Evolutionary conservation across 148 eudicot genomes (phyloP).

Genomic region (Fallopia convolvulus): DNA sequence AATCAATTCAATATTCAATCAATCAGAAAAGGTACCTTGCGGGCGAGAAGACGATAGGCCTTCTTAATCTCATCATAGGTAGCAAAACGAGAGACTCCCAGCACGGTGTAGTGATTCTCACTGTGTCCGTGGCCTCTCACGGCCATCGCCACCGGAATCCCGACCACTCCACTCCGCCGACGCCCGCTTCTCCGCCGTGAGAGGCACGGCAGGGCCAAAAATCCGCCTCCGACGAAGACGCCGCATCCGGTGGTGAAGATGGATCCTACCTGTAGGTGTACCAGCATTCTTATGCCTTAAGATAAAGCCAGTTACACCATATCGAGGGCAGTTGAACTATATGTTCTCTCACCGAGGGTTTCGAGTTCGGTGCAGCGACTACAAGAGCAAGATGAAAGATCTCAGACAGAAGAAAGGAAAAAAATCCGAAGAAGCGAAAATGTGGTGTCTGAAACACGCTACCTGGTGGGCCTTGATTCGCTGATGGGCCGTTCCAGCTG

Average conservation of each 20-base stretch:
- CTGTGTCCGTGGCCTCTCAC: slow-evolving; percentile 23
- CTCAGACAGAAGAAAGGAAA: neutral
- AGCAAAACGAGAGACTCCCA: slow-evolving; percentile 60
- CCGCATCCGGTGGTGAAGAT: neutral
- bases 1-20: neutral
- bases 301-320: neutral
- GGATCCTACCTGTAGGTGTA: neutral
- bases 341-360: neutral
- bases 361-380: neutral
- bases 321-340: neutral
- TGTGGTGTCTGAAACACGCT: slow-evolving; percentile 8
- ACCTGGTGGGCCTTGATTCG: neutral
- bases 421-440: neutral
- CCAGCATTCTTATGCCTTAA: neutral
- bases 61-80: slow-evolving; percentile 59
- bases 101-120: slow-evolving; percentile 54
- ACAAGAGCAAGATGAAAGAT: neutral
- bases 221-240: neutral
- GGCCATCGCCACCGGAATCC: slow-evolving; percentile 24
- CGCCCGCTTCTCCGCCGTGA: slow-evolving; percentile 13
- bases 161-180: slow-evolving; percentile 1
- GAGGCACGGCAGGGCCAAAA: slow-evolving; percentile 9
- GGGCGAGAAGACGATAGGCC: slow-evolving; percentile 83
- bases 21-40: slow-evolving; percentile 34
- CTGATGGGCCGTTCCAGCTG: neutral